These are phyloP conservation scores for Leersia perrieri DNA, from an alignment of 176 grass and related monocot species.

Conservation along the genomic window DNA sequence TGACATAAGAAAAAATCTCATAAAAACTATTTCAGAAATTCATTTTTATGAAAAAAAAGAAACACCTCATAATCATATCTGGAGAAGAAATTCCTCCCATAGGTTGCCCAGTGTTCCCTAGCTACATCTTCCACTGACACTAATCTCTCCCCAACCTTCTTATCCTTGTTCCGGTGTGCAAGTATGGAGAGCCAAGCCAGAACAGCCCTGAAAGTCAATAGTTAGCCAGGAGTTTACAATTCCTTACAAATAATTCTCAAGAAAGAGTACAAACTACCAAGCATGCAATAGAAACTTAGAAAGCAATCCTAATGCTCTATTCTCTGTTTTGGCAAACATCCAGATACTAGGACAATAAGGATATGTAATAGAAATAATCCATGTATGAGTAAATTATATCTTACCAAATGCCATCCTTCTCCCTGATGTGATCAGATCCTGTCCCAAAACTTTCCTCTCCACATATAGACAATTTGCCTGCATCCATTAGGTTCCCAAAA, in stretches of 20 bases:
- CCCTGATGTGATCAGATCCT: conserved; percentile 89
- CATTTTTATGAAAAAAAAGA: neutral
- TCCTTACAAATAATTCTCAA: neutral
- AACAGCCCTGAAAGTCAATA: conserved; percentile 68
- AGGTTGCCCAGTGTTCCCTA: conserved; percentile 86
- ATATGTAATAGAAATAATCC: conserved; percentile 8
- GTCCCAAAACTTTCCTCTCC: conserved; percentile 97
- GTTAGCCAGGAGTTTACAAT: neutral
- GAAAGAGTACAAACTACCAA: neutral
- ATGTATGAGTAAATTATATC: conserved; percentile 16
- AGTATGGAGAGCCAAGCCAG: conserved; percentile 94
- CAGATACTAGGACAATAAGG: neutral
- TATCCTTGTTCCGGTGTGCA: conserved; percentile 72
- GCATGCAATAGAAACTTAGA: conserved; percentile 3
- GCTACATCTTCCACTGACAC: conserved; percentile 86
- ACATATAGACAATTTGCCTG: conserved; percentile 78
- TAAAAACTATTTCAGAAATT: conserved; percentile 9
- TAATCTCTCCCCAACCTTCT: conserved; percentile 69
- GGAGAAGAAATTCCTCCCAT: conserved; percentile 91
- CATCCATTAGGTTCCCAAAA: conserved; percentile 93
- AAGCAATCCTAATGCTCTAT: neutral
- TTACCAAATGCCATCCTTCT: conserved; percentile 98
- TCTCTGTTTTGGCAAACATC: neutral
- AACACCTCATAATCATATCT: conserved; percentile 95
- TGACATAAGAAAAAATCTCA: neutral